Conservation (phyloP, 2,329 filamentous ascomycete genomes). For the Passalora sequoiae region DNA sequence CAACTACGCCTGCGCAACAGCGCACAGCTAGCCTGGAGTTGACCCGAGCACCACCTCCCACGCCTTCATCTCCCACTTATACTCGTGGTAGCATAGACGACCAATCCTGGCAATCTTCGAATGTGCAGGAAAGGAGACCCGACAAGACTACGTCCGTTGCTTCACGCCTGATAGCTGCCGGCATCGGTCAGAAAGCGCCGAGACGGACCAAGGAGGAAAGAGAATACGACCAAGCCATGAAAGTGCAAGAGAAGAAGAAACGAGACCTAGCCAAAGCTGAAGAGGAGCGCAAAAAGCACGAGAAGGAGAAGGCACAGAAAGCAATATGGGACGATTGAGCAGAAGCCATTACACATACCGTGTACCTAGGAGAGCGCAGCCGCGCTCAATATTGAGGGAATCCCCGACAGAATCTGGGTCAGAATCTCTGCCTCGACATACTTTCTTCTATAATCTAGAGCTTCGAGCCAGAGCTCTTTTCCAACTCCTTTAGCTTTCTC, state of each 20-base stretch:
- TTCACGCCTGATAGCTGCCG: slow-evolving; percentile 80
- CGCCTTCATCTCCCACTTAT: slow-evolving; percentile 55
- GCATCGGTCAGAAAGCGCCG: slow-evolving; percentile 73
- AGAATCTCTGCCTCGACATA: no score
- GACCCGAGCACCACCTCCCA: slow-evolving; percentile 59
- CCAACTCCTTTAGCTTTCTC: slow-evolving; percentile 51
- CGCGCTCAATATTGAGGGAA: no score
- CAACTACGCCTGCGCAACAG: slow-evolving; percentile 27
- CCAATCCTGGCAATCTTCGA: slow-evolving; percentile 25
- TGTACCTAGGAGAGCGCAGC: no score
- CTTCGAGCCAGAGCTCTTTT: slow-evolving; percentile 29
- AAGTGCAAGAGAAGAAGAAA: slow-evolving; percentile 77
- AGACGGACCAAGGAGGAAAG: slow-evolving; percentile 81
- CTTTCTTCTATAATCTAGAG: no score
- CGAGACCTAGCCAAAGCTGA: slow-evolving; percentile 66
- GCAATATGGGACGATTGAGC: slow-evolving; percentile 74
- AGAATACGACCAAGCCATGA: slow-evolving; percentile 75
- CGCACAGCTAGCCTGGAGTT: slow-evolving; percentile 26
- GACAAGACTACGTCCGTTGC: slow-evolving; percentile 95
- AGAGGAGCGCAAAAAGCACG: slow-evolving; percentile 58
- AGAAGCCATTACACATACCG: neutral
- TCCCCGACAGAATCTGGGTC: no score
- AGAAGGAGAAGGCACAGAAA: slow-evolving; percentile 67
- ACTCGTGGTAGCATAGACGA: slow-evolving; percentile 13
- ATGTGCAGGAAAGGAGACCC: slow-evolving; percentile 45